Conservation (phyloP, 2,329 filamentous ascomycete genomes). For the Pseudofabraea citricarpa region DNA sequence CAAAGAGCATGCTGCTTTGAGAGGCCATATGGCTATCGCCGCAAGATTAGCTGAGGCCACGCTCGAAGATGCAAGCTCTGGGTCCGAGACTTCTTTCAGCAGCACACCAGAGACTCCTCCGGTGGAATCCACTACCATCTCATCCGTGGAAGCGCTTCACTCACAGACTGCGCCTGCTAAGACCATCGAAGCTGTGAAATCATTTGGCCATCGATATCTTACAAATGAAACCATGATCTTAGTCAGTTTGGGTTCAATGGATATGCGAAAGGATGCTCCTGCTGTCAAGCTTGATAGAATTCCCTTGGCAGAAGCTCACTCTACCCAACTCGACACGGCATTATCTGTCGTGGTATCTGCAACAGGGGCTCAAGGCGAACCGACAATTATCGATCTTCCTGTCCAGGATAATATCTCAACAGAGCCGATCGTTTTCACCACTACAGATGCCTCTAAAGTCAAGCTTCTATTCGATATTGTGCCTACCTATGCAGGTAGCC, state of each 20-base stretch:
- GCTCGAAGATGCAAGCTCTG: constrained; percentile 18
- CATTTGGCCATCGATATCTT: constrained; percentile 93
- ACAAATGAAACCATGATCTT: constrained; percentile 84
- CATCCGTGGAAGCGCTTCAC: constrained; percentile 57
- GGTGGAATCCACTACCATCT: constrained; percentile 36
- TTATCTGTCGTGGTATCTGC: constrained; percentile 88
- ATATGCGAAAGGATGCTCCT: constrained; percentile 75
- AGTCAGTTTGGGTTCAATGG: constrained; percentile 92
- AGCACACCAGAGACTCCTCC: constrained; percentile 32
- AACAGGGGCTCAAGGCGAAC: constrained; percentile 77
- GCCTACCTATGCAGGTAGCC: constrained; percentile 86
- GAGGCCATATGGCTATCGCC: constrained; percentile 83
- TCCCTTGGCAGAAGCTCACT: constrained; percentile 80
- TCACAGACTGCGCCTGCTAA: constrained; percentile 44
- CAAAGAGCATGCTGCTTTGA: constrained; percentile 84
- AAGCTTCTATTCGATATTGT: constrained; percentile 93
- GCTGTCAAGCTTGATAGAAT: constrained; percentile 86
- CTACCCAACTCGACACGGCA: constrained; percentile 90
- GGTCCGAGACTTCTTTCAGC: constrained; percentile 8
- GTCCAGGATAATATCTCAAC: constrained; percentile 92
- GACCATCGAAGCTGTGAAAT: constrained; percentile 76
- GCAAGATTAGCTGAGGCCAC: constrained; percentile 50
- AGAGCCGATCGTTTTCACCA: constrained; percentile 86
- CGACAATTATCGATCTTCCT: constrained; percentile 85
- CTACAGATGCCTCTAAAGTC: constrained; percentile 71